Percentiles rank a stretch among this genome's conserved stretches.
These are phyloP conservation scores for Trametopsis cervina DNA, from an alignment of 768 basidiomycete species.

Conservation along the genomic window DNA sequence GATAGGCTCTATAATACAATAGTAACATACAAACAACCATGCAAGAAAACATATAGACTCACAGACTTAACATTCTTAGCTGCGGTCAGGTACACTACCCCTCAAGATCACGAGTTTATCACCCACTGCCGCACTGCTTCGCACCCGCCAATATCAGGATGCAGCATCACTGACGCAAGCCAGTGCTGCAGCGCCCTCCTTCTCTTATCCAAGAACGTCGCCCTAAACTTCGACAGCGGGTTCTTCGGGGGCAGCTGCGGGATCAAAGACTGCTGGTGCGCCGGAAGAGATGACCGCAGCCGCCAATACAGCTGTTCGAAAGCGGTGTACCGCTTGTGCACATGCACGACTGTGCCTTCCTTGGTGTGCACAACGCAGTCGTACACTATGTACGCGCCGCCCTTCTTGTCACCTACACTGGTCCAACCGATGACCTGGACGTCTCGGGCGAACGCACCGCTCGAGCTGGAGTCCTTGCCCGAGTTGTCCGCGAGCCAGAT, in stretches of 20 bases:
- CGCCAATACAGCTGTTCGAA: conserved; percentile 48
- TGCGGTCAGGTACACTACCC: no score
- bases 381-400: conserved; percentile 67
- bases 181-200: conserved; percentile 57
- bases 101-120: conserved; percentile 35
- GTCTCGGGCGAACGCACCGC: conserved; percentile 52
- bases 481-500: conserved; percentile 64
- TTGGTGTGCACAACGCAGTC: conserved; percentile 65
- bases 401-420: conserved; percentile 57
- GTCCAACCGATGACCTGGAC: conserved; percentile 68
- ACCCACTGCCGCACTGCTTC: conserved; percentile 59
- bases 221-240: conserved; percentile 58
- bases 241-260: conserved; percentile 65
- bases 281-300: conserved; percentile 47
- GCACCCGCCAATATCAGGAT: conserved; percentile 63
- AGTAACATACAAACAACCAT: no score
- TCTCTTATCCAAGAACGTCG: conserved; percentile 59
- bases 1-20: no score
- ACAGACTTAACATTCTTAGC: no score
- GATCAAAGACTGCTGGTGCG: conserved; percentile 40
- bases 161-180: conserved; percentile 56
- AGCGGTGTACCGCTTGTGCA: conserved; percentile 60
- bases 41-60: no score
- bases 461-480: conserved; percentile 28
- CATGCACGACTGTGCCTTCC: conserved; percentile 61